Conservation (phyloP, 768 basidiomycete genomes). For the Mycena leptocephala region DNA sequence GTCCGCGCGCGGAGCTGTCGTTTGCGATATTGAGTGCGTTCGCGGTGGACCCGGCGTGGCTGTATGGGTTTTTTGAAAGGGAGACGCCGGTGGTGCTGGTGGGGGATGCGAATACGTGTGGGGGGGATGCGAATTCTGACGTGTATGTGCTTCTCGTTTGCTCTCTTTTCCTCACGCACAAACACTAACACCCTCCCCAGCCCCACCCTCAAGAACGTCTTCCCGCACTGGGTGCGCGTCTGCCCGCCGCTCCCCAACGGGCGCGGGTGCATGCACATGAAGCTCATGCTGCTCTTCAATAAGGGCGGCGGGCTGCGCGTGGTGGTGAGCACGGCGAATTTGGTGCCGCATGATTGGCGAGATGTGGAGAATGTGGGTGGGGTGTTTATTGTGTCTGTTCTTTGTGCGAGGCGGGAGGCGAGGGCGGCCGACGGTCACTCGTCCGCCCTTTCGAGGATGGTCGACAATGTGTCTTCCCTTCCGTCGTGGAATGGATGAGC, state of each 20-base stretch:
- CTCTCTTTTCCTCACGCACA: not conserved
- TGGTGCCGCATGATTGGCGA: slow-evolving; percentile 76
- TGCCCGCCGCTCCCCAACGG: slow-evolving; percentile 62
- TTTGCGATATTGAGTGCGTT: slow-evolving; percentile 73
- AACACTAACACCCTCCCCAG: not conserved
- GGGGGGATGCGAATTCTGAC: slow-evolving; percentile 49
- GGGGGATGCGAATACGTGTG: slow-evolving; percentile 60
- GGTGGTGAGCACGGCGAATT: slow-evolving; percentile 73
- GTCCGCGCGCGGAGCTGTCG: slow-evolving; percentile 66
- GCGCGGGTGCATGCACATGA: slow-evolving; percentile 68
- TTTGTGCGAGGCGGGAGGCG: not conserved
- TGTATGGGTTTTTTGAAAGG: slow-evolving; percentile 65
- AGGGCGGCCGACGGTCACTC: too few relatives aligned
- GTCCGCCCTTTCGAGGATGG: too few relatives aligned
- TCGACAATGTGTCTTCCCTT: too few relatives aligned
- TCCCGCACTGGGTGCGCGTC: slow-evolving; percentile 66
- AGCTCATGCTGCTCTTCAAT: slow-evolving; percentile 68
- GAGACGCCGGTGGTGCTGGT: slow-evolving; percentile 71
- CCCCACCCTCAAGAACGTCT: slow-evolving; percentile 55
- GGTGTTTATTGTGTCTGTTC: not conserved
- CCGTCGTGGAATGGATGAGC: too few relatives aligned
- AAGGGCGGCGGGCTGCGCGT: slow-evolving; percentile 72
- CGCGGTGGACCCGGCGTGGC: slow-evolving; percentile 67
- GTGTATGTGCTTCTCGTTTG: slow-evolving; percentile 9
- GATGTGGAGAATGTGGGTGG: slow-evolving; percentile 76